A percentile compares a stretch with the other conserved stretches of the same genome.
phyloP scores from a whole-genome alignment of 1,284 basidiomycete genomes.

The Rhodotorula sp. region DNA sequence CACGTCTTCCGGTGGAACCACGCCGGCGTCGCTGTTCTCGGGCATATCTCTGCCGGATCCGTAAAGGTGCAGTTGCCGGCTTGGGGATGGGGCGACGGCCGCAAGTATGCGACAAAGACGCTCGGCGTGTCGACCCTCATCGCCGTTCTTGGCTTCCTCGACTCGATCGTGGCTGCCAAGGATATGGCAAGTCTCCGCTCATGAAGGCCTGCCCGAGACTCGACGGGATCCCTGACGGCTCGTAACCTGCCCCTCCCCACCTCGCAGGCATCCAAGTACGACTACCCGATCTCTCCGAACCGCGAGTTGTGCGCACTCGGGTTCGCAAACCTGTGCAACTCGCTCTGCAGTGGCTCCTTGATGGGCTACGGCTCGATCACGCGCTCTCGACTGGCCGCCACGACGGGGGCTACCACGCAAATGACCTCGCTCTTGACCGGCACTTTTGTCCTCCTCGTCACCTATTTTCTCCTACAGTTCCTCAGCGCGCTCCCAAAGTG shows the following conservation, averaged over 20 bases:
- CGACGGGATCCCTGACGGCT: not conserved
- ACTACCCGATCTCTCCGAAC: conserved; percentile 79
- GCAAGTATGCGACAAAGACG: conserved; percentile 16
- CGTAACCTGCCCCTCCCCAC: conserved; percentile 4
- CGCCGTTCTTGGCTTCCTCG: conserved; percentile 48
- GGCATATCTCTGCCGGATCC: conserved; percentile 49
- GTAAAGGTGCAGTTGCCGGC: conserved; percentile 44
- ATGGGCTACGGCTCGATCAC: conserved; percentile 88
- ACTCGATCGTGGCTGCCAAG: conserved; percentile 80
- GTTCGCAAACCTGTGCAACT: conserved; percentile 71
- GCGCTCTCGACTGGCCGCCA: conserved; percentile 42
- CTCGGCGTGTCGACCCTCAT: conserved; percentile 35
- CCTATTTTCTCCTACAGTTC: conserved; percentile 78
- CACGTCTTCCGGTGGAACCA: conserved; percentile 69
- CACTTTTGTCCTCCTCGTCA: conserved; percentile 69
- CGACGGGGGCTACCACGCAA: conserved; percentile 75
- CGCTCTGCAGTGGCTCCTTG: conserved; percentile 78
- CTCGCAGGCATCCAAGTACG: conserved; percentile 68
- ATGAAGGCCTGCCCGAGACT: not conserved
- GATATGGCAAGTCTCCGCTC: conserved; percentile 53
- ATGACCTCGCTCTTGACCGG: conserved; percentile 81
- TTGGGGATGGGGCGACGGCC: conserved; percentile 9
- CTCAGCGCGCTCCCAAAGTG: conserved; percentile 76
- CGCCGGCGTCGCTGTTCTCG: conserved; percentile 76
- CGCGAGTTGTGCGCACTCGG: conserved; percentile 81